Percentiles rank a stretch among this genome's conserved stretches.
Evolutionary conservation across 306 rosid species (phyloP).

Genomic region (Casuarina equisetifolia): DNA sequence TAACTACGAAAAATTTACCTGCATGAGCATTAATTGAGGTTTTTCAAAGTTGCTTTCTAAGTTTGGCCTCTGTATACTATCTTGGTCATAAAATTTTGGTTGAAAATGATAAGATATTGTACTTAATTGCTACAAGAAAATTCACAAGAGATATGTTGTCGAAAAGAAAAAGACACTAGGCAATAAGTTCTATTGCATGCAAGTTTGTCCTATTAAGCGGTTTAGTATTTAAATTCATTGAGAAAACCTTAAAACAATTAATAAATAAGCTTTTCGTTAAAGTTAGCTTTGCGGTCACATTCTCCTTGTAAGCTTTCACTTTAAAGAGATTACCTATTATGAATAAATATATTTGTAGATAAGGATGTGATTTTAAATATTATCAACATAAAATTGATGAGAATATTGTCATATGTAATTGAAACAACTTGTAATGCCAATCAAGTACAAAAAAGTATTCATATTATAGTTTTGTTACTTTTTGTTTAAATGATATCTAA

Average conservation of each 20-base stretch:
- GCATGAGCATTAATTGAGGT: neutral
- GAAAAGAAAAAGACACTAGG: constrained; percentile 10
- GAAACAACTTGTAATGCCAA: neutral
- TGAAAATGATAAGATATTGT: no score
- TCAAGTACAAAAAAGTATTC: neutral
- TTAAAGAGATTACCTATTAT: neutral
- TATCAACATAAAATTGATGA: neutral
- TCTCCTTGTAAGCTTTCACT: neutral
- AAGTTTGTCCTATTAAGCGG: neutral
- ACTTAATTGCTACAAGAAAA: no score
- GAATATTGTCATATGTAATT: neutral
- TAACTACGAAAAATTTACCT: neutral
- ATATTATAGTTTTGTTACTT: neutral
- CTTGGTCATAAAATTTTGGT: neutral
- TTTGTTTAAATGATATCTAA: neutral
- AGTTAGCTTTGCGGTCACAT: no score
- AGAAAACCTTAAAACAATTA: neutral
- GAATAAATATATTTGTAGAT: neutral
- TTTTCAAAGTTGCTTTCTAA: neutral
- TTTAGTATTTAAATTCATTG: neutral
- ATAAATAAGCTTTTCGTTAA: no score
- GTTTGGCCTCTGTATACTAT: neutral
- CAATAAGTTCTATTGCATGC: constrained; percentile 14
- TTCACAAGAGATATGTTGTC: neutral
- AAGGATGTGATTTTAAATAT: neutral